These are phyloP conservation scores for Chiua virens DNA, from an alignment of 768 basidiomycete genomes.

Conservation along the genomic window DNA sequence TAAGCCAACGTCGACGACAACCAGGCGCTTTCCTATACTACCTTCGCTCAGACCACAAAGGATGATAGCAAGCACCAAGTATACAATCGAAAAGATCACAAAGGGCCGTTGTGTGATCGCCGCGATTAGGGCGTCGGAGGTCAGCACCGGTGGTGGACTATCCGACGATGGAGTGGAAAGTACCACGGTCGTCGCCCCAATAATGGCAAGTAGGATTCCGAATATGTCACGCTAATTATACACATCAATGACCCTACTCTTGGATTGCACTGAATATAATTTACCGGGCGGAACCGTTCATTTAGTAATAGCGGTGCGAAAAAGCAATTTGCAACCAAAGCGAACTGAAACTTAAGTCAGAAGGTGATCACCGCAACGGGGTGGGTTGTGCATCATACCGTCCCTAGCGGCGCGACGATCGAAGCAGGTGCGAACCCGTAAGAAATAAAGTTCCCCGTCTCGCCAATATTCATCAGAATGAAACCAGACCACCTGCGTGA, in stretches of 20 bases:
- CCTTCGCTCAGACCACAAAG: conserved; percentile 70
- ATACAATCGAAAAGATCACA: conserved; percentile 69
- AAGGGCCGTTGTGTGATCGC: conserved; percentile 76
- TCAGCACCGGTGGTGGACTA: conserved; percentile 50
- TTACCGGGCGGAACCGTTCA: conserved; percentile 79
- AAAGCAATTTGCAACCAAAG: conserved; percentile 92
- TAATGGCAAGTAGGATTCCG: conserved; percentile 75
- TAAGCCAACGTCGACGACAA: conserved; percentile 84
- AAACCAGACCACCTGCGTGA: conserved; percentile 83
- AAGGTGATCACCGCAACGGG: neutral
- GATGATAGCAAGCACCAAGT: conserved; percentile 52
- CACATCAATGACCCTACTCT: conserved; percentile 14
- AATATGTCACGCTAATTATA: conserved; percentile 64
- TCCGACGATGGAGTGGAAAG: conserved; percentile 73
- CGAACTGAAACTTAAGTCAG: conserved; percentile 53
- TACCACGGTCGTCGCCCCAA: conserved; percentile 94
- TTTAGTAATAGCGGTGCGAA: conserved; percentile 85
- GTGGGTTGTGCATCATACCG: conserved; percentile 50
- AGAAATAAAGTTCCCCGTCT: conserved; percentile 86
- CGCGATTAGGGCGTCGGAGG: conserved; percentile 61
- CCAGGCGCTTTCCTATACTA: conserved; percentile 58
- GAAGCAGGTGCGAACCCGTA: conserved; percentile 91
- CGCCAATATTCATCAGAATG: conserved; percentile 86
- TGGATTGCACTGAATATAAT: conserved; percentile 14
- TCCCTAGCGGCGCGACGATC: conserved; percentile 94